Base-by-base conservation (phyloP, 768 basidiomycete species). In the Russula emetica region DNA sequence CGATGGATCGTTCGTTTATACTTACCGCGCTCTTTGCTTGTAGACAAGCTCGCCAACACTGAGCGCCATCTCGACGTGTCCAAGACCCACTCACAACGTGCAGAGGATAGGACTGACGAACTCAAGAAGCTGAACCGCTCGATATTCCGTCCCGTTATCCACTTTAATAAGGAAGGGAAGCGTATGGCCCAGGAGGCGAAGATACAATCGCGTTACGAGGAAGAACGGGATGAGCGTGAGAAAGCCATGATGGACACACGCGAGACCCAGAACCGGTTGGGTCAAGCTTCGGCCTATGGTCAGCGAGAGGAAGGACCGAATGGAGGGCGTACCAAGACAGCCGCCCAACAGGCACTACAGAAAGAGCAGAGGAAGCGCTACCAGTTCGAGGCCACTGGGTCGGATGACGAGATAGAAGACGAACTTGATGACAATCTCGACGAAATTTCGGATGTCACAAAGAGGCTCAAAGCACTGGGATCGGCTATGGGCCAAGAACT, bases 361-460 rank as follows among this genome's bases (percentile, higher is more conserved):
- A 85, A 86, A 74, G 90, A 87, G 61, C 87, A 87, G 69, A 80
- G 91, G 69, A 83, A 86, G 70, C 83, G 90, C 40, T 98, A 84
- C 73, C 94, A 98, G 75, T 97, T 98, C 71, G 96, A 99, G 69
- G 85, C 85, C 30, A 89, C 85, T 42, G 92, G 82, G 3, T 92
- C 89, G 7, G 96, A 99, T 71, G 94, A 98, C 69, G 94, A 95
- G 75, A 68, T 96, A 1, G 96, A 99, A 77, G 89, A 98, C 69
- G 94, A 98, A 75, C 71, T 99, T 42, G 96, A 98, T 70, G 85
- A 82, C 67, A 98, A 98, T 73, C 77, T 99, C 28, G 86, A 91
- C 72, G 94, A 96, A 74, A 89, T 96, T 63, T 77, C 83, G 40
- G 86, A 85, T 56, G 83, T 88, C 57, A 84, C 90, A 2, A 90